Evolutionary conservation across 106 monocot genomes (phyloP), one percentile per base, ranked within the genome.

Genomic region (Ottelia alismoides): DNA sequence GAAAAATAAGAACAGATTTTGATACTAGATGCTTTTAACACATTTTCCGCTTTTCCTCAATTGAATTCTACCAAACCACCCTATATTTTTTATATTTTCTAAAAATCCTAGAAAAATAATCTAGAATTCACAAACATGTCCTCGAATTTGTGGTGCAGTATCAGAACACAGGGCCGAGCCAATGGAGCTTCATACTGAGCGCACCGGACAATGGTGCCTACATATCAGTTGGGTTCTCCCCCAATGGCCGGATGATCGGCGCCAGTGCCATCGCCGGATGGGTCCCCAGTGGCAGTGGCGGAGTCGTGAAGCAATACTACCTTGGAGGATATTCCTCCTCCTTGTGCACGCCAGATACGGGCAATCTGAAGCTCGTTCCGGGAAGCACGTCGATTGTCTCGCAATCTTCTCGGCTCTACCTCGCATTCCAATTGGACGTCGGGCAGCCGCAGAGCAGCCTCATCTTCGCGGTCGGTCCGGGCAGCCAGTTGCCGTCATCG

Each of bases 111-210:
- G n/a, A n/a, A n/a, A n/a, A n/a, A n/a, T n/a, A n/a, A n/a, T n/a
- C n/a, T n/a, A n/a, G n/a, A n/a, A n/a, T n/a, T n/a, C n/a, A n/a
- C n/a, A n/a, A n/a, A n/a, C n/a, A n/a, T n/a, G n/a, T n/a, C n/a
- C n/a, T n/a, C n/a, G n/a, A n/a, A n/a, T n/a, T n/a, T n/a, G n/a
- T n/a, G n/a, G n/a, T 20, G 31, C 56, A 57, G 56, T 31, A 28
- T 22, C 30, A 2, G 29, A 28, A 57, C n/a, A 57, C 30, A 28
- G 56, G 56, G 29, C 0, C 56, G n/a, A 29, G 31, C 31, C 18
- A 21, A 20, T 57, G 56, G 56, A 57, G 56, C 56, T 57, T 57
- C 56, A 30, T 57, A 23, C 56, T 57, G 18, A 31, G 30, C 7
- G 56, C 56, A 17, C 56, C 56, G 2, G 31, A 57, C 30, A 28